Percentiles rank a stretch among this genome's conserved stretches.
Evolutionary conservation across 2,329 filamentous ascomycete genomes (phyloP).

Genomic region (Colletotrichum sansevieriae): DNA sequence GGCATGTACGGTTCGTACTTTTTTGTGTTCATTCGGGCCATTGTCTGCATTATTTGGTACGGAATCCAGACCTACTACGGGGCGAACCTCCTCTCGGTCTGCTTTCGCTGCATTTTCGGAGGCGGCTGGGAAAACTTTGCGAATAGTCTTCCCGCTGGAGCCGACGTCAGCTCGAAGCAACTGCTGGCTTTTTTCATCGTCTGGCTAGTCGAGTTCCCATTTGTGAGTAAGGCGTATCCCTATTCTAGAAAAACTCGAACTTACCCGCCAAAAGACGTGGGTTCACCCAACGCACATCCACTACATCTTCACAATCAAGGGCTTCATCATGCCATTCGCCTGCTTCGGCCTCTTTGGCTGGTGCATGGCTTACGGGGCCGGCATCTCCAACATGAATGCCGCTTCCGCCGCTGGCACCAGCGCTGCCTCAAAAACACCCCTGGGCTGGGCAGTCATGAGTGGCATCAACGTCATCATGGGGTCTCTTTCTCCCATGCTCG

Average conservation of each 20-base stretch:
- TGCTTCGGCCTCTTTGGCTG: constrained; percentile 54
- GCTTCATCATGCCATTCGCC: constrained; percentile 51
- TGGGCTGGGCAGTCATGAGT: constrained; percentile 54
- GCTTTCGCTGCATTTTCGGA: constrained; percentile 52
- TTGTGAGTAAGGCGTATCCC: constrained; percentile 43
- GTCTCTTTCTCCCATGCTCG: constrained; percentile 50
- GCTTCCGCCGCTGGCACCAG: constrained; percentile 46
- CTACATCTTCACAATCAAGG: constrained; percentile 53
- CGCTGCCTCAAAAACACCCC: constrained; percentile 45
- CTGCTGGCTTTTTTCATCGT: constrained; percentile 55
- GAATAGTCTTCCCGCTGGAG: constrained; percentile 49
- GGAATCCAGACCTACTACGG: constrained; percentile 46
- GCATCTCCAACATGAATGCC: constrained; percentile 46
- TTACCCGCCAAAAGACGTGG: constrained; percentile 43
- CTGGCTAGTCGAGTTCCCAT: constrained; percentile 55
- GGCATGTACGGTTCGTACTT: constrained; percentile 59
- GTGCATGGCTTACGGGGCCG: constrained; percentile 48
- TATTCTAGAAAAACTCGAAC: too few species aligned
- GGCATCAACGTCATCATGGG: constrained; percentile 56
- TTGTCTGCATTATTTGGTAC: constrained; percentile 50
- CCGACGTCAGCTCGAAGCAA: constrained; percentile 50
- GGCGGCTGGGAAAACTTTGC: constrained; percentile 48
- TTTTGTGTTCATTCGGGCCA: constrained; percentile 52
- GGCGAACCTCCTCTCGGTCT: constrained; percentile 44
- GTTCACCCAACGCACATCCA: constrained; percentile 53